These are phyloP conservation scores for Russula sp. DNA, from an alignment of 768 basidiomycete species.

Conservation along the genomic window DNA sequence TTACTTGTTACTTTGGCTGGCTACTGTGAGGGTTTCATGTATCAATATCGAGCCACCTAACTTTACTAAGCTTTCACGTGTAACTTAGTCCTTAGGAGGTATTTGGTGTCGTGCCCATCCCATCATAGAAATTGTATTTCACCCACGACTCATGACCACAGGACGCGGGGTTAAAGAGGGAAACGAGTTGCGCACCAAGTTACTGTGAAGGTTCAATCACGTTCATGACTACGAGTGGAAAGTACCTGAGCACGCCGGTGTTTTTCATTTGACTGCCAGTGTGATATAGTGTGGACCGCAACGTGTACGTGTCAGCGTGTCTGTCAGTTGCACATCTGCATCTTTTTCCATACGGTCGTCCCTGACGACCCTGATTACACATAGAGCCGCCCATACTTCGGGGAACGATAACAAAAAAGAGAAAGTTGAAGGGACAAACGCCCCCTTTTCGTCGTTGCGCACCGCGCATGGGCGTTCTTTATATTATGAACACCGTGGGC, in stretches of 20 bases:
- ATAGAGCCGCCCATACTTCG: background rate
- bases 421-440: background rate
- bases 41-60: background rate
- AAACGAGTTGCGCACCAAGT: background rate
- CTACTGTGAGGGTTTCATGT: background rate
- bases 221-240: too few species aligned
- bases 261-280: too few species aligned
- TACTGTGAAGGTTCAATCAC: background rate
- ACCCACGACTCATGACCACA: slow-evolving; percentile 16
- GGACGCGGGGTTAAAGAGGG: slow-evolving; percentile 7
- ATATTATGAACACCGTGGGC: background rate
- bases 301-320: background rate
- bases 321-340: background rate
- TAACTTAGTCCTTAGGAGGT: background rate
- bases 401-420: background rate
- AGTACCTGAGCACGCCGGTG: too few species aligned
- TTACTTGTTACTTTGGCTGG: background rate
- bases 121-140: background rate
- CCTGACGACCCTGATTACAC: background rate
- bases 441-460: background rate
- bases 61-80: background rate
- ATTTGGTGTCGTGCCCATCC: background rate
- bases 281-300: background rate
- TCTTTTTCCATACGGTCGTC: background rate
- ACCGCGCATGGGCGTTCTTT: too few species aligned